Evolutionary conservation across 192 early-diverging fungal species (phyloP), one percentile per base, ranked within the genome.

Genomic region (Rhizophagus clarus): DNA sequence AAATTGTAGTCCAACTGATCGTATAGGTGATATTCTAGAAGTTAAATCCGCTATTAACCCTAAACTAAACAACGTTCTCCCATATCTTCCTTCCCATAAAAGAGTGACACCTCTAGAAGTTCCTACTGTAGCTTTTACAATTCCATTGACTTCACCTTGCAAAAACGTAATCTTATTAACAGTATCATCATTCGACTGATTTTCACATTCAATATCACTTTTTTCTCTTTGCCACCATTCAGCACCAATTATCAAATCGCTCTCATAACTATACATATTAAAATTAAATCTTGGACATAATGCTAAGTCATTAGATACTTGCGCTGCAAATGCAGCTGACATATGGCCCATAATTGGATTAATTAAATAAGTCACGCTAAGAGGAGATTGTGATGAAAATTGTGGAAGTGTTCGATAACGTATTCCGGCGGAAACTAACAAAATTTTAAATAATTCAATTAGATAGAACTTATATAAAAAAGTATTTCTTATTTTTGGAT

Each of bases 261-360:
- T 94, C 42, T 96, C 93, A 68, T 97, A 95, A 70, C 93, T 94
- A 82, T 96, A 98, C 12, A 94, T 89, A 69, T 97, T 97, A 82
- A 97, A 94, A 72, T 96, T 92, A 84, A 96, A 99, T 26, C 94
- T 88, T 2, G 94, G 93, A 45, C 96, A 90, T 69, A 96, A 86
- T 15, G 88, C 90, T 47, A 95, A 77, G 34, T 90, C 87, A 4
- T 88, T 87, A 34, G 89, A 88, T 28, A 98, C 88, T 75, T 94
- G 92, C 24, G 95, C 91, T 1, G 93, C 92, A 89, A 96, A 98
- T 7, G 93, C 90, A 32, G 93, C 85, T 51, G 94, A 92, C 80
- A 96, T 82, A 80, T 97, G 96, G 42, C 98, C 98, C 92, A 99
- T 96, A 81, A 97, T 93, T 17, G 96, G 97, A 74, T 96, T 98